phyloP scores from a whole-genome alignment of 345 rosid species.

The Viola odorata region DNA sequence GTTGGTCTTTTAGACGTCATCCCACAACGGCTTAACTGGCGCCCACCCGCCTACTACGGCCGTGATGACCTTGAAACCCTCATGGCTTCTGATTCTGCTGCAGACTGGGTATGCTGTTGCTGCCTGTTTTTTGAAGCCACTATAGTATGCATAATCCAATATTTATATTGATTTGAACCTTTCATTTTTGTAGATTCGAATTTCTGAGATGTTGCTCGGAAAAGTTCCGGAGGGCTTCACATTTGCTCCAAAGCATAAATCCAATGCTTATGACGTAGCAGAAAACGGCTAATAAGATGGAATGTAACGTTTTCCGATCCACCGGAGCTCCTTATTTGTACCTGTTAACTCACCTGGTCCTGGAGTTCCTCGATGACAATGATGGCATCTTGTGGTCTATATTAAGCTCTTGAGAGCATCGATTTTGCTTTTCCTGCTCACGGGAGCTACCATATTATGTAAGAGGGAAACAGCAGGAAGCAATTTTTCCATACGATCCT shows the following conservation, averaged over 20 bases:
- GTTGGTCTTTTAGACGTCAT: slow-evolving; percentile 81
- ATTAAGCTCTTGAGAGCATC: too few relatives aligned
- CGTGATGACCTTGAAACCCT: slow-evolving; percentile 96
- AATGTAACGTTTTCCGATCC: too few relatives aligned
- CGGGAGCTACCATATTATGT: too few relatives aligned
- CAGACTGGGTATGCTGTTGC: slow-evolving; percentile 67
- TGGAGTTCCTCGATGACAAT: too few relatives aligned
- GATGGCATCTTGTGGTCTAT: too few relatives aligned
- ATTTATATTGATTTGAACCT: background rate
- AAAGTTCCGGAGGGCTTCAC: slow-evolving; percentile 86
- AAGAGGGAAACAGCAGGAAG: too few relatives aligned
- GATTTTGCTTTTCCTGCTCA: too few relatives aligned
- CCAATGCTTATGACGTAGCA: slow-evolving; percentile 79
- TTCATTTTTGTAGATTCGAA: slow-evolving; percentile 47
- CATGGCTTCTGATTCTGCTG: slow-evolving; percentile 93
- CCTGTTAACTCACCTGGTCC: too few relatives aligned
- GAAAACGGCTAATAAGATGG: slow-evolving; percentile 61
- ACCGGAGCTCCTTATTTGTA: too few relatives aligned
- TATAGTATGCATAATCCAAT: background rate
- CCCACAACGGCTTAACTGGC: slow-evolving; percentile 85
- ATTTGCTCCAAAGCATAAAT: slow-evolving; percentile 93
- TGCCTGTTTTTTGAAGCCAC: background rate
- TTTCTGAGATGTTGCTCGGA: slow-evolving; percentile 91
- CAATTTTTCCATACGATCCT: too few relatives aligned
- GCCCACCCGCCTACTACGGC: slow-evolving; percentile 80